Conservation (phyloP, 805 yeast species). For the Saccharomycopsis guyanensis region DNA sequence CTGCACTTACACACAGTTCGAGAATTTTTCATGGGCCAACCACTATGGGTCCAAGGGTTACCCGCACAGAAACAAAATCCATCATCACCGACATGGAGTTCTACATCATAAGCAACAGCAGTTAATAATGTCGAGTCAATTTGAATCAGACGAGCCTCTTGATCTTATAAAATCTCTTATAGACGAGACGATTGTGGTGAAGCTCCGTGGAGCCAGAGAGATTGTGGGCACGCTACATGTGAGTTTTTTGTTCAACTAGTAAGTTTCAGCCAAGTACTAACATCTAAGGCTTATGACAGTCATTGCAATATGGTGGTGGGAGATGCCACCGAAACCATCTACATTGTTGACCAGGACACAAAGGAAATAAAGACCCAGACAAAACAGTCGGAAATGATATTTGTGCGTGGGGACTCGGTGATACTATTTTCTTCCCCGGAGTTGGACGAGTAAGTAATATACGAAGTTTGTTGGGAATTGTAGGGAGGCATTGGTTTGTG, state of each 20-base stretch:
- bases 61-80: neutral
- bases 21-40: neutral
- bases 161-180: conserved; percentile 79
- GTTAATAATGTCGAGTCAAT: conserved; percentile 20
- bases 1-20: neutral
- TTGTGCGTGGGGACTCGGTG: conserved; percentile 97
- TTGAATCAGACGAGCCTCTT: conserved; percentile 60
- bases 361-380: conserved; percentile 36
- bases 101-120: neutral
- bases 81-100: neutral
- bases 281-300: conserved; percentile 75
- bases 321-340: conserved; percentile 82
- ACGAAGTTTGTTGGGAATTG: neutral
- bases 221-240: conserved; percentile 83
- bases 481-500: too few relatives aligned
- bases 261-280: conserved; percentile 3
- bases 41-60: neutral
- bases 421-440: conserved; percentile 60
- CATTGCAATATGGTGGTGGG: conserved; percentile 95
- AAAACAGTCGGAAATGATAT: conserved; percentile 77
- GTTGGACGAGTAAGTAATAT: conserved; percentile 13
- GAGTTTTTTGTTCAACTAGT: conserved; percentile 23
- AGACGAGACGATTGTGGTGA: conserved; percentile 81
- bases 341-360: conserved; percentile 43
- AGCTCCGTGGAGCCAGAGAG: conserved; percentile 91